Base-by-base conservation (phyloP, 345 rosid genomes). In the Ceriops zippeliana region DNA sequence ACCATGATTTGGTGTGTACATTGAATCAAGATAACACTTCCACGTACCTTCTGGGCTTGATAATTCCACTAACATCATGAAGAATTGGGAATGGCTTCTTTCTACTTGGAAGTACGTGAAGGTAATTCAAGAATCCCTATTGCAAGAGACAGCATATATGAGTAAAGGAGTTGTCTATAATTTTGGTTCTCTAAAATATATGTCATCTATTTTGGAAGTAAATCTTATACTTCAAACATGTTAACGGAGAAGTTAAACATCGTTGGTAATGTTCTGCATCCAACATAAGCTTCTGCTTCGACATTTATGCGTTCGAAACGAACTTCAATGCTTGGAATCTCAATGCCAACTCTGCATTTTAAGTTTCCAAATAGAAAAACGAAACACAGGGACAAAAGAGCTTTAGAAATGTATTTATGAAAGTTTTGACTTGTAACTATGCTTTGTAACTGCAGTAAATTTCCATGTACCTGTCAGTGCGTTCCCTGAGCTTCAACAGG, bases 301-400 rank as follows among this genome's bases (percentile, higher is more conserved):
- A 89, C 79, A 61, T 77, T 86, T 4, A 92, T 46, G 79, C 87
- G 86, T 79, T 92, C 91, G 22, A 90, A 90, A 72, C 95, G 82
- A 13, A 92, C 98, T 83, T 93, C 96, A 68, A 93, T 90, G 1
- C 90, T 86, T 37, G 98, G 96, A 73, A 90, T 73, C 59, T 90
- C 92, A 20, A 93, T 80, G 63, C 96, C 97, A 70, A 93, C 97
- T 71, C 98, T 90, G 84, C 13, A 26, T 62, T 68, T 53, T 19
- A 42, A 67, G 26, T 24, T 42, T 35, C 17, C 66, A 38, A 32
- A 49, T 22, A 38, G 37, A 19, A 4, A 5, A 42, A 49, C 38
- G 37, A 2, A 19, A 19, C 0, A 2, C 0, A 52, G 11, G 21
- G 1, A 32, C 9, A 28, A 20, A 13, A 26, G 15, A 22, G 21